Percentiles rank a stretch among this genome's conserved stretches.
Evolutionary conservation across 352 stramenopile species (phyloP).

Genomic region (Phytopythium helicoides): DNA sequence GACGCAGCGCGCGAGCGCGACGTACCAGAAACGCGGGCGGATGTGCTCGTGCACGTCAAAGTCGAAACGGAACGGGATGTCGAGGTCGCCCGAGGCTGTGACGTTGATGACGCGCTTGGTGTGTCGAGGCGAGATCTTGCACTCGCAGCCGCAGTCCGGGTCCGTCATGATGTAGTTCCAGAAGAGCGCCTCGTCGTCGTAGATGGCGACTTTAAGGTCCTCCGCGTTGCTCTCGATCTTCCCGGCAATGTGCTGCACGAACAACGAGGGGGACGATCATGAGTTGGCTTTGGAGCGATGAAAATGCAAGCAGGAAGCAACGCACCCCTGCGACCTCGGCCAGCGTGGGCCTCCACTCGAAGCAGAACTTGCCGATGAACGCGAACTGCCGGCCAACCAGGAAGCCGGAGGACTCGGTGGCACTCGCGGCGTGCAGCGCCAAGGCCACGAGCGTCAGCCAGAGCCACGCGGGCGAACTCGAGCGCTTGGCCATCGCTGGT

Average conservation of each 20-base stretch:
- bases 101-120: constrained; percentile 75
- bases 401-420: constrained; percentile 56
- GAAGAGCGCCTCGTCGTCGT: constrained; percentile 77
- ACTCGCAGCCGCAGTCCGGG: constrained; percentile 56
- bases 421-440: constrained; percentile 5
- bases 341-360: constrained; percentile 57
- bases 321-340: constrained; percentile 55
- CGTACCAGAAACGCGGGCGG: constrained; percentile 68
- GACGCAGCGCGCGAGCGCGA: constrained; percentile 69
- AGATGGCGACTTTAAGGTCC: constrained; percentile 70
- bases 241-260: constrained; percentile 43
- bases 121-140: constrained; percentile 67
- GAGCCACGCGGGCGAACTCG: neutral
- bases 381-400: constrained; percentile 68
- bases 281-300: too few relatives aligned
- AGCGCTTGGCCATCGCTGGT: neutral
- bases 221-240: constrained; percentile 62
- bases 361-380: constrained; percentile 84
- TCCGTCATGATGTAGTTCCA: constrained; percentile 77
- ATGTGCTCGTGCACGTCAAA: constrained; percentile 67
- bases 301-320: neutral
- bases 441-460: neutral
- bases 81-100: constrained; percentile 31
- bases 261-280: neutral
- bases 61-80: constrained; percentile 54